These are phyloP conservation scores for Amphichorda felina DNA, from an alignment of 2,329 filamentous ascomycete species.

Conservation along the genomic window DNA sequence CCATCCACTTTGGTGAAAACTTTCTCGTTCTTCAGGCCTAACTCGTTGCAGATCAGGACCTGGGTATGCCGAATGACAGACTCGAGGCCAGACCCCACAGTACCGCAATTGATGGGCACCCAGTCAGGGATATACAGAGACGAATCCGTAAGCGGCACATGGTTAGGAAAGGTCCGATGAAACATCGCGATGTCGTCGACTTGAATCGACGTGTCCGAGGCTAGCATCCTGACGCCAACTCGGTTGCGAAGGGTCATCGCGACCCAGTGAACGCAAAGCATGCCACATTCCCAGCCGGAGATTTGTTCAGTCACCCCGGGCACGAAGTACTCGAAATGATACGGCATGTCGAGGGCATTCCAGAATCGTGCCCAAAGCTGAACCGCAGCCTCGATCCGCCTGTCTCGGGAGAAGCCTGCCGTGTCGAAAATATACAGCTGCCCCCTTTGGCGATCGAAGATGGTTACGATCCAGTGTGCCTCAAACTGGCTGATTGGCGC, in stretches of 20 bases:
- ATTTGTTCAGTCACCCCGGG: constrained; percentile 3
- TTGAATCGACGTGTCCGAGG: background rate
- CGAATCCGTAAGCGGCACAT: background rate
- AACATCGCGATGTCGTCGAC: background rate
- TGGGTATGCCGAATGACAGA: constrained; percentile 5
- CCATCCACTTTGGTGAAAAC: too few species aligned
- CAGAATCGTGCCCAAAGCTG: constrained; percentile 10
- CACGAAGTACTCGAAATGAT: constrained; percentile 9
- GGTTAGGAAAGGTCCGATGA: background rate
- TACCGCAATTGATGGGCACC: background rate
- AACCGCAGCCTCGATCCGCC: constrained; percentile 6
- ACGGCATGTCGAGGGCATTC: constrained; percentile 7
- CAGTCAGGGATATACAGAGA: background rate
- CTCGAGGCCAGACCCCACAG: constrained; percentile 1
- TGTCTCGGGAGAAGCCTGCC: constrained; percentile 1
- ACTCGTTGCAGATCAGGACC: constrained; percentile 8
- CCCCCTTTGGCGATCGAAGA: constrained; percentile 9
- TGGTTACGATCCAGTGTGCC: constrained; percentile 9
- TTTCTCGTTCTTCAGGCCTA: constrained; percentile 3
- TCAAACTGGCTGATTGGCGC: constrained; percentile 6
- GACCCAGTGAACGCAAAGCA: constrained; percentile 7
- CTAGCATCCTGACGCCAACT: constrained; percentile 6
- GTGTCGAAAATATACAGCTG: constrained; percentile 11
- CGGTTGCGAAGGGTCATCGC: constrained; percentile 8
- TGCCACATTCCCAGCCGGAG: constrained; percentile 5